Conservation (phyloP, 148 eudicot genomes). For the Camellia japonica region DNA sequence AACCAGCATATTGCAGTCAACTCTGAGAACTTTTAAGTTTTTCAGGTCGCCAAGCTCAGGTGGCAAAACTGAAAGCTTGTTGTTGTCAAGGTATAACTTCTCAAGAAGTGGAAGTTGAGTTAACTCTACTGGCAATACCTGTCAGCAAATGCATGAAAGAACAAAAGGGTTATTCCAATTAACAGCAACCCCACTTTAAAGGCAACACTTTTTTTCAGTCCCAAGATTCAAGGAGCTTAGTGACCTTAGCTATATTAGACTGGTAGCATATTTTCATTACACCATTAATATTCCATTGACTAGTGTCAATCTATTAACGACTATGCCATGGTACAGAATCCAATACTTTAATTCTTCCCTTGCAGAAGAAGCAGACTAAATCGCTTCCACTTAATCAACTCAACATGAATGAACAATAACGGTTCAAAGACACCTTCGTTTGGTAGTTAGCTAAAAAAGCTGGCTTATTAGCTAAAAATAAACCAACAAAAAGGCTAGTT, state of each 20-base stretch:
- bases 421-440: not conserved
- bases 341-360: not conserved
- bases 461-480: no score
- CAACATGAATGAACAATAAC: not conserved
- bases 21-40: conserved; percentile 80
- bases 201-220: no score
- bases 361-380: not conserved
- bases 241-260: not conserved
- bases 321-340: not conserved
- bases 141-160: conserved; percentile 7
- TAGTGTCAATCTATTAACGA: no score
- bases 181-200: not conserved
- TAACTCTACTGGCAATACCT: conserved; percentile 89
- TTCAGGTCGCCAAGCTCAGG: conserved; percentile 88
- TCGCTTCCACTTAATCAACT: not conserved
- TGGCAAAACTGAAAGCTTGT: conserved; percentile 75
- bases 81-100: conserved; percentile 86
- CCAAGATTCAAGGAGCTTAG: not conserved
- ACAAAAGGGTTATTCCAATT: conserved; percentile 13
- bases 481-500: no score
- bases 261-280: not conserved
- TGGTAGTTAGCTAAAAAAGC: no score
- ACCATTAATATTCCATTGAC: no score
- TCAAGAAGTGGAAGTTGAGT: conserved; percentile 81
- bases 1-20: conserved; percentile 76